Base-by-base conservation (phyloP, 768 basidiomycete genomes). In the Dacryopinax spathularia region DNA sequence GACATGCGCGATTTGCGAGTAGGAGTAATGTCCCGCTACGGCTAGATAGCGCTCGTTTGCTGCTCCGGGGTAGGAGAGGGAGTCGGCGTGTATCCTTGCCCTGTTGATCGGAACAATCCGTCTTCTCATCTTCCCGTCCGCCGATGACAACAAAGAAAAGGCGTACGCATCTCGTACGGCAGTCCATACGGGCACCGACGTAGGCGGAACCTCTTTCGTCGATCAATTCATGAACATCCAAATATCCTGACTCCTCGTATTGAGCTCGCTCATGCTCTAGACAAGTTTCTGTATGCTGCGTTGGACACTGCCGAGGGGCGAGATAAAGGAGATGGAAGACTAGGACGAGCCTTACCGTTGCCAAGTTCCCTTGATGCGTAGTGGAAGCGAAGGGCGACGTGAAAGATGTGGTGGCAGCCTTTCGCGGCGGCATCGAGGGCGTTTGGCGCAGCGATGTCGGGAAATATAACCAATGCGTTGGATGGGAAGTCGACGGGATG, bases 241-340 rank as follows among this genome's bases (percentile, higher is more conserved):
- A n/a, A n/a, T n/a, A n/a, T n/a, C n/a, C n/a, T n/a, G n/a, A n/a
- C n/a, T n/a, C n/a, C n/a, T n/a, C n/a, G n/a, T n/a, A n/a, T n/a
- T n/a, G n/a, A n/a, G n/a, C n/a, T n/a, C n/a, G n/a, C n/a, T n/a
- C n/a, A n/a, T n/a, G n/a, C n/a, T n/a, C n/a, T n/a, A n/a, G n/a
- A n/a, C n/a, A n/a, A n/a, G n/a, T n/a, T n/a, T n/a, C n/a, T n/a
- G n/a, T n/a, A 72, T 65, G 68, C 66, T n/a, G 56, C n/a, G 34
- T 60, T 33, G 4, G 63, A 15, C 65, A 64, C 43, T 12, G 69
- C 62, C 34, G 60, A 37, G 27, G 71, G 61, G 59, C 71, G 62
- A 33, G 48, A 56, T 31, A 60, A 43, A 0, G 68, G 70, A 10
- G 71, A 69, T 34, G 64, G 34, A 31, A 70, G 62, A 1, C 71